phyloP scores from a whole-genome alignment of 2,329 filamentous ascomycete genomes.

The Volutella citrinella region DNA sequence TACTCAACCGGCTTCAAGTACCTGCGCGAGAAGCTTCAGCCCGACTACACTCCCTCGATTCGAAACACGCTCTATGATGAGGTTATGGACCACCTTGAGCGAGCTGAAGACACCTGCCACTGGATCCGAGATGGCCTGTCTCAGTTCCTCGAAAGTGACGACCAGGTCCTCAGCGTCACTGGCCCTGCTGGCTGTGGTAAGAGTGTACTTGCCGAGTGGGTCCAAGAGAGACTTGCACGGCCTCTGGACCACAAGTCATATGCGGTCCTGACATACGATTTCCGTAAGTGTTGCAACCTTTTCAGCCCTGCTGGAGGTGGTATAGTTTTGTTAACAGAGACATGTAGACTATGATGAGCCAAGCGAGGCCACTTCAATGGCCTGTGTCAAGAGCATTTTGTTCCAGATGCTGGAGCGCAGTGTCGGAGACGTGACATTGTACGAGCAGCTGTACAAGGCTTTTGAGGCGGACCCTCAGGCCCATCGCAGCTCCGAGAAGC shows the following conservation, averaged over 20 bases:
- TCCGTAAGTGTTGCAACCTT: constrained; percentile 35
- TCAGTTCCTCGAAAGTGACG: constrained; percentile 32
- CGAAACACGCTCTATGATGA: constrained; percentile 30
- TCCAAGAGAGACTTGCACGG: constrained; percentile 36
- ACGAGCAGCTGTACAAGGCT: constrained; percentile 26
- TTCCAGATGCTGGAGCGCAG: constrained; percentile 37
- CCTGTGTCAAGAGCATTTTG: constrained; percentile 35
- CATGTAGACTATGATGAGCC: constrained; percentile 29
- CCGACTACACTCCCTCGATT: constrained; percentile 25
- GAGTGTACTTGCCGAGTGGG: constrained; percentile 38
- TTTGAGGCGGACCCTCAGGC: constrained; percentile 24
- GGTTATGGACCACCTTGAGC: constrained; percentile 34
- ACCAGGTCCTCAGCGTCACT: constrained; percentile 34
- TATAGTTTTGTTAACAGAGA: too few relatives aligned
- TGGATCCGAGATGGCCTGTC: constrained; percentile 35
- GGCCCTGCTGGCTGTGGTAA: constrained; percentile 34
- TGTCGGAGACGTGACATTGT: constrained; percentile 35
- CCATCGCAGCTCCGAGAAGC: constrained; percentile 19
- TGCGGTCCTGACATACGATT: constrained; percentile 34
- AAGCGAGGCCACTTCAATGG: constrained; percentile 26
- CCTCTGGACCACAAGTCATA: constrained; percentile 34
- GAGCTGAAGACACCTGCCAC: constrained; percentile 37
- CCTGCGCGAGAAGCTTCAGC: constrained; percentile 31
- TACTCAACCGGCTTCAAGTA: constrained; percentile 24
- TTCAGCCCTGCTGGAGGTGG: too few relatives aligned